These are phyloP conservation scores for Fonsecaea erecta DNA, from an alignment of 2,329 filamentous ascomycete species.

Conservation along the genomic window DNA sequence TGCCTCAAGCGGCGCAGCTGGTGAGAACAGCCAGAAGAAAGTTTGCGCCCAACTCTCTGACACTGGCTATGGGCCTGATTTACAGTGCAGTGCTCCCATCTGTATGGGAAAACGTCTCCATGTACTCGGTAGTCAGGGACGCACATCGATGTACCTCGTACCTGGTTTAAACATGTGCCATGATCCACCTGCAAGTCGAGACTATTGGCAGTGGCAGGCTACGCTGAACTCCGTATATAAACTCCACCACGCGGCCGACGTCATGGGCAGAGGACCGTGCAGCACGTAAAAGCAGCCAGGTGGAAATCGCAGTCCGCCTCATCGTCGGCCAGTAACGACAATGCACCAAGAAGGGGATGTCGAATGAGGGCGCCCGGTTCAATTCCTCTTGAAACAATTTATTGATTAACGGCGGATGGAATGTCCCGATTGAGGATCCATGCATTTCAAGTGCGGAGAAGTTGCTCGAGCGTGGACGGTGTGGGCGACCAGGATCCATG, in stretches of 20 bases:
- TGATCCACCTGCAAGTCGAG: not conserved
- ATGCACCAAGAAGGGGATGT: not conserved
- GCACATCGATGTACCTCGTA: not conserved
- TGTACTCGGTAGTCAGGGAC: not conserved
- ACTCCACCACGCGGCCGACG: not conserved
- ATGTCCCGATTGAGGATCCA: not conserved
- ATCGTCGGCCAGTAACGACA: not conserved
- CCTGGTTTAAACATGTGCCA: not conserved
- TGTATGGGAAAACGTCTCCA: not conserved
- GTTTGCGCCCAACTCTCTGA: not conserved
- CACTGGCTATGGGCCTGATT: not conserved
- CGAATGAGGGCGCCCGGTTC: not conserved
- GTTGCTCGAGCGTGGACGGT: not conserved
- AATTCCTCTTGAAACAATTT: not conserved
- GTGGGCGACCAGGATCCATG: not conserved
- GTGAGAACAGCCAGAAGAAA: not conserved
- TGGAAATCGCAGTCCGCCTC: not conserved
- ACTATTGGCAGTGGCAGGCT: not conserved
- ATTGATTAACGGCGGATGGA: not conserved
- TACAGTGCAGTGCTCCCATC: not conserved
- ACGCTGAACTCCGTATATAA: not conserved
- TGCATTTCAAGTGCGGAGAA: not conserved
- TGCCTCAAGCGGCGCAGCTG: constrained; percentile 18
- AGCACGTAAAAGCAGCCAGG: not conserved
- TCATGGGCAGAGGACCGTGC: not conserved